Conservation (phyloP, 495 filamentous ascomycete genomes). For the Penicillium atrosanguineum region DNA sequence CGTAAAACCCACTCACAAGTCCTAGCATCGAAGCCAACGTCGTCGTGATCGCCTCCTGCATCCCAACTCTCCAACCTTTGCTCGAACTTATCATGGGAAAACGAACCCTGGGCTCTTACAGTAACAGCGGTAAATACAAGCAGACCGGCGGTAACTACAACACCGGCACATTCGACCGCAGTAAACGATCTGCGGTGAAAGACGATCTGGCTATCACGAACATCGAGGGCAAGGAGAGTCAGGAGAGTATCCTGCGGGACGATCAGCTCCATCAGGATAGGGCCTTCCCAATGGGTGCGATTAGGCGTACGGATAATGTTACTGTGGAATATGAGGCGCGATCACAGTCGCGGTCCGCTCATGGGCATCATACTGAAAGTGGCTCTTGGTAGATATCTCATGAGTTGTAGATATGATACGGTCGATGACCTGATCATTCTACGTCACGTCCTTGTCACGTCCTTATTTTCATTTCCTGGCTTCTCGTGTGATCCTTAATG, state of each 20-base stretch:
- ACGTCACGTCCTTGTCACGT: neutral
- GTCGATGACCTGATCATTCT: neutral
- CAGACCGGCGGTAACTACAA: neutral
- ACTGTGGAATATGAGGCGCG: constrained; percentile 28
- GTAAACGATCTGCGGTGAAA: constrained; percentile 16
- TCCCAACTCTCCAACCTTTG: constrained; percentile 41
- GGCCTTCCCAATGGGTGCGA: constrained; percentile 11
- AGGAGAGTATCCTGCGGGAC: constrained; percentile 29
- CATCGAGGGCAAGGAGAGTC: constrained; percentile 20
- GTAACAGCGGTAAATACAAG: neutral
- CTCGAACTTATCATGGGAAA: constrained; percentile 37
- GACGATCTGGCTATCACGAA: constrained; percentile 25
- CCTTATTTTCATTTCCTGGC: too few species aligned
- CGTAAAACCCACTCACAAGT: neutral
- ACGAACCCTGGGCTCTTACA: constrained; percentile 26
- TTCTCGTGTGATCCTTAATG: neutral
- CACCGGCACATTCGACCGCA: constrained; percentile 10
- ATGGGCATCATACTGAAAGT: neutral
- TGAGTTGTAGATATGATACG: neutral
- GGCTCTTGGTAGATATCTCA: neutral
- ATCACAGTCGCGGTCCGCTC: neutral
- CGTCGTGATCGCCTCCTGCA: constrained; percentile 42
- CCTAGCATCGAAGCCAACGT: constrained; percentile 40
- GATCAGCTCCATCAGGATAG: constrained; percentile 1
- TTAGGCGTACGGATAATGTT: constrained; percentile 32